Base-by-base conservation (phyloP, 2,329 filamentous ascomycete genomes). In the Scedosporium aurantiacum region DNA sequence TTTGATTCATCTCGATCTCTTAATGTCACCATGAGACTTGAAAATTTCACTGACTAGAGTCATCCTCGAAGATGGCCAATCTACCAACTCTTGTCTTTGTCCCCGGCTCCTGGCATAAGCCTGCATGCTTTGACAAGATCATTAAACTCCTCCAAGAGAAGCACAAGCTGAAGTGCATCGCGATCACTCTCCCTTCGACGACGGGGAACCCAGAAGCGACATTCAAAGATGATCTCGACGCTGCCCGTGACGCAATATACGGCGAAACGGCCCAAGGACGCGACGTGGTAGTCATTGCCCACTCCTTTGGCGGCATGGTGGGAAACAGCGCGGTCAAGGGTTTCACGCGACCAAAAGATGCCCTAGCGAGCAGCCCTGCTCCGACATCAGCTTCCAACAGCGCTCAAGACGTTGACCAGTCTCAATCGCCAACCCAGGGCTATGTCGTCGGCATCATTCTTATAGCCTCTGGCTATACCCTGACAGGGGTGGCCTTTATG, bases 261-360 rank as follows among this genome's bases (percentile, higher is more conserved):
- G 61, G 57, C 4, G 74, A 79, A 56, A 76, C 69, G 2, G 62
- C 57, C 1, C 63, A 70, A 6, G 75, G 75, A 1, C 70, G 66
- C 23, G 67, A 81, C 61, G 78, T 81, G 2, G 68, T 82, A 3
- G 69, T 82, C 4, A 66, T 79, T 2, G 73, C 71, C 1, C 79
- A 82, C 67, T 80, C 78, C 0, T 82, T 79, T 61, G 78, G 78
- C 32, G 78, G 78, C 23, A 70, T 75, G 50, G 74, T 79, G 1
- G 78, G 74, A 52, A 71, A 70, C 63, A 79, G 77, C 63, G 76
- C 77, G 2, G 68, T 80, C 65, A 76, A 75, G 63, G 76, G 72
- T 5, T 69, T 80, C 58, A 68, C 76, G 0, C 61, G 65, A 37
- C 60, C 63, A 32, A 62, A 67, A 18, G 58, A 45, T 3, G 52